Percentiles rank a stretch among this genome's conserved stretches.
Conservation (phyloP, 805 yeast species). For the Lachancea waltii region DNA sequence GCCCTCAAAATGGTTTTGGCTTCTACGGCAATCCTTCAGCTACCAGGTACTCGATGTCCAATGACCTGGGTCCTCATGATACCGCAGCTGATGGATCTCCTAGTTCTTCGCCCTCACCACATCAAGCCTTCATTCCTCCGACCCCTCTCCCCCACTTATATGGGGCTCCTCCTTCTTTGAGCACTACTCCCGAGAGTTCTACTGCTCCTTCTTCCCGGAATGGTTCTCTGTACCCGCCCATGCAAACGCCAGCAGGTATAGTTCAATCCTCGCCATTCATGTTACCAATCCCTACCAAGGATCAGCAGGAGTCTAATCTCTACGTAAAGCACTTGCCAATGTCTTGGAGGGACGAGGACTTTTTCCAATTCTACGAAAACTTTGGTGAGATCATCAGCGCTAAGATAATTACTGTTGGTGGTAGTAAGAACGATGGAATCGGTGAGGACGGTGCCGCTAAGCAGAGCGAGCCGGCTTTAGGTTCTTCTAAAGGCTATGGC, state of each 20-base stretch:
- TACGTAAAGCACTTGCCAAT: constrained; percentile 62
- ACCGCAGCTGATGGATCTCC: constrained; percentile 5
- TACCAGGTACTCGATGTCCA: constrained; percentile 2
- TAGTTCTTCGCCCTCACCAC: constrained; percentile 10
- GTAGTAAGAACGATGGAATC: constrained; percentile 18
- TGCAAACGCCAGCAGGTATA: constrained; percentile 4
- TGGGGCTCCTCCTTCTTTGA: constrained; percentile 10
- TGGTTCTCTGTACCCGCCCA: constrained; percentile 6
- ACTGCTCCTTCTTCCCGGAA: constrained; percentile 10
- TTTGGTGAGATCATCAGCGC: constrained; percentile 52
- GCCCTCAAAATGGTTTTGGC: constrained; percentile 6
- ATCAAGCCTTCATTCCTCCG: not conserved
- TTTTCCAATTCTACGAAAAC: constrained; percentile 36
- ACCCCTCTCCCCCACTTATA: constrained; percentile 6
- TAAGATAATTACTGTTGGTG: constrained; percentile 45
- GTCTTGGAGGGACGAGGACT: constrained; percentile 48
- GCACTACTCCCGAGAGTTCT: constrained; percentile 7
- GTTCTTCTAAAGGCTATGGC: constrained; percentile 66
- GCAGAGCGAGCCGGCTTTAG: constrained; percentile 14
- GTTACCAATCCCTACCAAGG: constrained; percentile 34
- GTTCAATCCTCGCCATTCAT: constrained; percentile 6
- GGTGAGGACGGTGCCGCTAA: constrained; percentile 5
- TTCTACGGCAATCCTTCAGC: constrained; percentile 1
- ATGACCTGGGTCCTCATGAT: constrained; percentile 1
- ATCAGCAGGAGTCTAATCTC: constrained; percentile 62